These are phyloP conservation scores for Pythium vanterpoolii DNA, from an alignment of 352 stramenopile species.

Conservation along the genomic window DNA sequence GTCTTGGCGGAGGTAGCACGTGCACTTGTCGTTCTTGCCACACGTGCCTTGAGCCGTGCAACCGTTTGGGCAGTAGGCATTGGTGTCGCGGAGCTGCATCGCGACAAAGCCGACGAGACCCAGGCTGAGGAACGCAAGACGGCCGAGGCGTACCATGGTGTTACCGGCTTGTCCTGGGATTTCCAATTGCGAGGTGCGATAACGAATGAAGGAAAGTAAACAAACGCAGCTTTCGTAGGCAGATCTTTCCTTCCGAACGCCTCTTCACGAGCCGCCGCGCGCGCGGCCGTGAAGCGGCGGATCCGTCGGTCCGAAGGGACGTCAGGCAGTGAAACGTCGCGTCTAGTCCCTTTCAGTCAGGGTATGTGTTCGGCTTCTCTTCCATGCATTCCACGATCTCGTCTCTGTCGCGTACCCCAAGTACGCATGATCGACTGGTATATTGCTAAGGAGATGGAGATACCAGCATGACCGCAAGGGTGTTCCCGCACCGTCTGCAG, in stretches of 20 bases:
- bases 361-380: no score
- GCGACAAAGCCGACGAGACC: slow-evolving; percentile 31
- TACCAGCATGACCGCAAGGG: no score
- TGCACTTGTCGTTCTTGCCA: slow-evolving; percentile 89
- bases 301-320: slow-evolving; percentile 2
- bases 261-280: not conserved
- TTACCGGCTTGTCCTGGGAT: not conserved
- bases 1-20: slow-evolving; percentile 85
- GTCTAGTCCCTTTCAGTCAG: no score
- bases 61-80: slow-evolving; percentile 77
- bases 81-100: slow-evolving; percentile 24
- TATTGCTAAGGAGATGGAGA: no score
- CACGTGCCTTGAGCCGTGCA: slow-evolving; percentile 87
- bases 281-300: not conserved
- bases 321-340: not conserved
- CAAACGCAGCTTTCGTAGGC: not conserved
- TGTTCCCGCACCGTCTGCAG: no score
- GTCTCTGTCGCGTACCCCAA: no score
- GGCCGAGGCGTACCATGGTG: slow-evolving; percentile 41
- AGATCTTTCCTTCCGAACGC: not conserved
- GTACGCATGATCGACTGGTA: no score
- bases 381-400: no score
- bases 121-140: slow-evolving; percentile 38
- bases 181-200: slow-evolving; percentile 7
- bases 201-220: slow-evolving; percentile 3